Base-by-base conservation (phyloP, 139 green algal genomes). In the Raphidocelis subcapitata region DNA sequence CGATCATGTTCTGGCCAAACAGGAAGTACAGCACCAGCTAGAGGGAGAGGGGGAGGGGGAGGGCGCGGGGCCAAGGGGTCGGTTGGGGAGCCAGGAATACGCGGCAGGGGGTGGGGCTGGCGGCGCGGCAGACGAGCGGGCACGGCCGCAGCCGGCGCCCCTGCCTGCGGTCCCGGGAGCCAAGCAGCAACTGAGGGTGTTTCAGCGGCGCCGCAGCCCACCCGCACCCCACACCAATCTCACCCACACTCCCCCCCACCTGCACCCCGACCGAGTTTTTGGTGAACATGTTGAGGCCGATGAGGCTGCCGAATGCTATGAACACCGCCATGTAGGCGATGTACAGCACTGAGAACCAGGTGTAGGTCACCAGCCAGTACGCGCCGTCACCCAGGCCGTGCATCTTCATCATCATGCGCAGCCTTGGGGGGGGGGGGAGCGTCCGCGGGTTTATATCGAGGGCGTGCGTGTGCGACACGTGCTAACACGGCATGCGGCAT, bases 351-450 rank as follows among this genome's bases (percentile, higher is more conserved):
- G 92, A 67, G 81, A 87, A 96, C 87, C 90, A 95, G 36, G 79
- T 24, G 81, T 95, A 98, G 51, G 94, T 89, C 15, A 90, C 73
- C 21, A 88, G 32, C 81, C 83, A 88, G 80, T 89, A 95, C 0
- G 81, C 75, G 0, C 24, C 69, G 65, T 95, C 88, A 1, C 85
- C 82, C 56, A 97, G 85, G 20, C 91, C 92, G 54, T 98, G 94
- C 93, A 98, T 97, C 79, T 94, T 94, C 94, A 98, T 98, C 88
- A 98, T 98, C 62, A 90, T 96, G 60, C 93, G 83, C 74, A 98
- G 79, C 41, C 85, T 61, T 61, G 41, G 41, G 41, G 41, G 8
- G 41, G 41, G 41, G 41, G 12, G 41, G 41, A n/a, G n/a, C n/a
- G n/a, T n/a, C n/a, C n/a, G n/a, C n/a, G n/a, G n/a, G n/a, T n/a